Percentiles rank a stretch among this genome's conserved stretches.
Conservation (phyloP, 2,329 filamentous ascomycete genomes). For the Zymoseptoria passerinii region DNA sequence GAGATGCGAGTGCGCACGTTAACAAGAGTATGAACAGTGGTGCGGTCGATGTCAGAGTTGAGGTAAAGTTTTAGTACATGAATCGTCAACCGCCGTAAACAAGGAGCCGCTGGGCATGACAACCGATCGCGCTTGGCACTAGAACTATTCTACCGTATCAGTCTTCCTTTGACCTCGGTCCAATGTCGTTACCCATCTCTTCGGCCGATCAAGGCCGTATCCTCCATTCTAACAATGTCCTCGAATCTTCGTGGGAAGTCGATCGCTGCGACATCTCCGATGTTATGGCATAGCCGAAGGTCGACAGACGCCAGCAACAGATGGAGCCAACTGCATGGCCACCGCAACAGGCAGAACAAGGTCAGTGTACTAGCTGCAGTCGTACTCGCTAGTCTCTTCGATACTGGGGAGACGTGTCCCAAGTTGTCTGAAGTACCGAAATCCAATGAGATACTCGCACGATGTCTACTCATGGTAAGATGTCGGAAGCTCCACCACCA, state of each 20-base stretch:
- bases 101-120: neutral
- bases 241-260: too few species aligned
- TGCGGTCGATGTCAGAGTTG: neutral
- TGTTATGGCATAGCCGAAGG: neutral
- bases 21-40: neutral
- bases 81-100: neutral
- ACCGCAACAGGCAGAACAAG: neutral
- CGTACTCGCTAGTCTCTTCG: neutral
- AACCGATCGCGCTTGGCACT: neutral
- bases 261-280: neutral
- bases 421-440: neutral
- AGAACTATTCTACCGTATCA: too few species aligned
- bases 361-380: neutral
- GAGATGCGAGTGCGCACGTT: neutral
- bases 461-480: neutral
- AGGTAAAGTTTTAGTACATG: neutral
- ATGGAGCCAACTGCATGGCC: neutral
- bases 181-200: too few species aligned
- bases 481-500: neutral
- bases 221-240: too few species aligned
- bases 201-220: too few species aligned
- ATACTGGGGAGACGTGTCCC: neutral
- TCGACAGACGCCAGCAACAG: neutral
- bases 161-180: too few species aligned
- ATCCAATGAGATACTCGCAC: neutral